These are phyloP conservation scores for Podaxis sp. DNA, from an alignment of 768 basidiomycete genomes.

Conservation along the genomic window DNA sequence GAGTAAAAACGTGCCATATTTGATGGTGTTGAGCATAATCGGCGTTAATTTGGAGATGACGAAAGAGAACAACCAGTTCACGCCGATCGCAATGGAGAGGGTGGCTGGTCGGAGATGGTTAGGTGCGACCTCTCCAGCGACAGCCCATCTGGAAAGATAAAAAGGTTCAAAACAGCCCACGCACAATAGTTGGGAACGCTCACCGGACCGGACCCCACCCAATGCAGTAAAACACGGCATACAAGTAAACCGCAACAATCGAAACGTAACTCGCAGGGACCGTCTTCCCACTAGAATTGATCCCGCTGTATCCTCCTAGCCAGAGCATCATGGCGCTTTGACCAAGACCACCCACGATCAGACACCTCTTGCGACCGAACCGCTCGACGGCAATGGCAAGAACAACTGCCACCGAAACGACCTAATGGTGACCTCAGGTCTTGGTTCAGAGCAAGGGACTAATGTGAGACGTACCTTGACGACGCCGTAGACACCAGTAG, in stretches of 20 bases:
- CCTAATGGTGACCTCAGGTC: slow-evolving; percentile 23
- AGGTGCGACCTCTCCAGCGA: slow-evolving; percentile 43
- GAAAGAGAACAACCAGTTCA: slow-evolving; percentile 49
- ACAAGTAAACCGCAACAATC: slow-evolving; percentile 45
- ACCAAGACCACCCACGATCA: slow-evolving; percentile 49
- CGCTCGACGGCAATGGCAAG: slow-evolving; percentile 48
- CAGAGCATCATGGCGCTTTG: slow-evolving; percentile 50
- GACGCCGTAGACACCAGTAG: slow-evolving; percentile 45
- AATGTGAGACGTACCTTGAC: slow-evolving; percentile 27
- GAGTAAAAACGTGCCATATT: slow-evolving; percentile 40
- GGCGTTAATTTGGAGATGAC: slow-evolving; percentile 45
- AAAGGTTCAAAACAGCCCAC: background rate
- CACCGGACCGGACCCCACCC: slow-evolving; percentile 40
- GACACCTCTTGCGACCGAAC: slow-evolving; percentile 47
- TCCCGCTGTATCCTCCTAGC: slow-evolving; percentile 40
- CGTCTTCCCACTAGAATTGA: slow-evolving; percentile 30
- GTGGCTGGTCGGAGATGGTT: slow-evolving; percentile 42
- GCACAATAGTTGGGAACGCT: slow-evolving; percentile 16
- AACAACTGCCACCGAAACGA: slow-evolving; percentile 38
- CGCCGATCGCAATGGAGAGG: slow-evolving; percentile 36
- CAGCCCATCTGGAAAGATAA: slow-evolving; percentile 31
- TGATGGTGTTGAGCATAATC: slow-evolving; percentile 32
- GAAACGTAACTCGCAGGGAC: slow-evolving; percentile 43
- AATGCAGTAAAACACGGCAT: slow-evolving; percentile 46
- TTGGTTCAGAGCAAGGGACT: background rate